Evolutionary conservation across 352 stramenopile genomes (phyloP).

Genomic region (Paralagenidium karlingii): DNA sequence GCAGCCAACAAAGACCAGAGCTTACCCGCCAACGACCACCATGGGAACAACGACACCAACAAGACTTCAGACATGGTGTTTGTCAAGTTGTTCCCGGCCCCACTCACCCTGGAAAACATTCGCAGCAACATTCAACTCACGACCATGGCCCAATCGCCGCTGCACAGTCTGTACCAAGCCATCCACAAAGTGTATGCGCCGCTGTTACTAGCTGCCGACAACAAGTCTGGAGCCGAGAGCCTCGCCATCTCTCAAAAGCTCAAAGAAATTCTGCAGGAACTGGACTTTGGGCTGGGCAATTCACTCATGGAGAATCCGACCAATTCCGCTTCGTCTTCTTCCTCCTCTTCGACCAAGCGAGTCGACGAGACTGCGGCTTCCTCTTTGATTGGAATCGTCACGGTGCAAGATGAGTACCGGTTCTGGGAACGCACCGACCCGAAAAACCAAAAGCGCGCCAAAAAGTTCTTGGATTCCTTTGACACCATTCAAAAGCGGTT

Average conservation of each 20-base stretch:
- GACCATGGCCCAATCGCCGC: constrained; percentile 44
- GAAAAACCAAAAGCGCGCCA: constrained; percentile 39
- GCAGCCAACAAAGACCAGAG: constrained; percentile 10
- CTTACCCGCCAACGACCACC: neutral
- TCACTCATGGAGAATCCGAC: neutral
- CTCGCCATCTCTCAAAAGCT: constrained; percentile 51
- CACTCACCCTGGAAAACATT: constrained; percentile 60
- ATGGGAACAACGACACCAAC: constrained; percentile 1
- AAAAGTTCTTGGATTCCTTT: constrained; percentile 68
- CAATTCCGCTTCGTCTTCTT: constrained; percentile 14
- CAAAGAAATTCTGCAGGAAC: constrained; percentile 63
- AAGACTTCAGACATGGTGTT: constrained; percentile 28
- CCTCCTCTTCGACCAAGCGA: constrained; percentile 8
- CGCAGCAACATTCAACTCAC: constrained; percentile 57
- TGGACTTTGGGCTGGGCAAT: constrained; percentile 48
- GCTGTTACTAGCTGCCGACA: constrained; percentile 43
- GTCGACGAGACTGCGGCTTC: constrained; percentile 14
- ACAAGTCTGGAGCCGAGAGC: constrained; percentile 10
- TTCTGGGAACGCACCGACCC: constrained; percentile 71
- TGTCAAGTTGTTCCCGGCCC: constrained; percentile 32
- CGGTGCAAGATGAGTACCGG: constrained; percentile 73
- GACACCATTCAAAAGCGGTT: constrained; percentile 79
- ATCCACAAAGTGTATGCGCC: constrained; percentile 78
- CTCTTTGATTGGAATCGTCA: constrained; percentile 65
- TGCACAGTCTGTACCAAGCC: constrained; percentile 69